Percentiles rank a stretch among this genome's conserved stretches.
These are phyloP conservation scores for Sporothrix mexicana DNA, from an alignment of 2,329 filamentous ascomycete genomes.

Conservation along the genomic window DNA sequence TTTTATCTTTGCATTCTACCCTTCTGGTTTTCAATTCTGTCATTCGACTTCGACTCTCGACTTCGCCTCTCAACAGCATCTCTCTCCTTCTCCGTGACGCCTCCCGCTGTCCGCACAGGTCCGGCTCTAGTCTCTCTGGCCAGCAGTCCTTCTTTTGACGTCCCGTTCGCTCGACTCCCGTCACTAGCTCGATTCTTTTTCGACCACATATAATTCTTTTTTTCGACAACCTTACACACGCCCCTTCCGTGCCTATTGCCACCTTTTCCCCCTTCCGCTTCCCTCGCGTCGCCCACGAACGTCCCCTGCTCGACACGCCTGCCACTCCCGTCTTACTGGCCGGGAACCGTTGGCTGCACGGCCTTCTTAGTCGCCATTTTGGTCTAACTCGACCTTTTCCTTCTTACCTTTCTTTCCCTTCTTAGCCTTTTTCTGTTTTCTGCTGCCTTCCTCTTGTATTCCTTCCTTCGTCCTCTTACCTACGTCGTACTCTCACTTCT, in stretches of 20 bases:
- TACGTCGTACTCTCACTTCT: background rate
- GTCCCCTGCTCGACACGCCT: constrained; percentile 24
- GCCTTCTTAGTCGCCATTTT: constrained; percentile 21
- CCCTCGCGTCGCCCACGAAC: constrained; percentile 19
- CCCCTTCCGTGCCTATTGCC: constrained; percentile 24
- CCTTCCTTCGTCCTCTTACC: background rate
- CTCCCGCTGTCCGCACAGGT: background rate
- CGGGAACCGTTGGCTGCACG: constrained; percentile 20
- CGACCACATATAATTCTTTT: constrained; percentile 31
- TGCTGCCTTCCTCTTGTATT: background rate
- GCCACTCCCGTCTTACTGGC: constrained; percentile 27
- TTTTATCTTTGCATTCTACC: background rate
- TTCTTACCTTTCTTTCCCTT: background rate
- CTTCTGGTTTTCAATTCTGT: background rate
- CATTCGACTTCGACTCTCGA: background rate
- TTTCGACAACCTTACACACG: constrained; percentile 27
- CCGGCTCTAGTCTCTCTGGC: background rate
- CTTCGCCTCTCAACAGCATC: background rate
- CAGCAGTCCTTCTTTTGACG: constrained; percentile 22
- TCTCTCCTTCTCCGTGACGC: background rate
- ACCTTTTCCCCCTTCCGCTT: constrained; percentile 24
- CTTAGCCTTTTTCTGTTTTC: background rate
- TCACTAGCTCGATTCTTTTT: background rate
- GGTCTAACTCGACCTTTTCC: background rate
- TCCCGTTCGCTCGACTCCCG: constrained; percentile 2